Evolutionary conservation across 805 yeast genomes (phyloP), one percentile per base, ranked within the genome.

Genomic region (Candida quercuum): DNA sequence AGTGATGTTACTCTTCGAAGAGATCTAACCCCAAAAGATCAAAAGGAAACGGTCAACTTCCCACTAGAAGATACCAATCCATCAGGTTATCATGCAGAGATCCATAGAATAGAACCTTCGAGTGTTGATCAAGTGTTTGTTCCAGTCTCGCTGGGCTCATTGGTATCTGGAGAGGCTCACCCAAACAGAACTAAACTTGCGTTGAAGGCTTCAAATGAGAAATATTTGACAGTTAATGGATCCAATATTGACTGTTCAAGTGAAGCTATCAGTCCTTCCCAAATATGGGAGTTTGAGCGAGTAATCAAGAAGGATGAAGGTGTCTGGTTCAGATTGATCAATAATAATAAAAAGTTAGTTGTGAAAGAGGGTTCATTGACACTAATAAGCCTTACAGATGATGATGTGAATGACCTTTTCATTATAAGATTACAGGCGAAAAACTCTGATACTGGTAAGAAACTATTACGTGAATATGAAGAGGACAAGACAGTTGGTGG

Each of bases 101-200:
- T 50, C 1, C 47, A 50, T 17, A 31, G 43, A 10, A 37, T 44
- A 4, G 66, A 61, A 25, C 69, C 69, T 1, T 38, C 28, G 6
- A 42, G 42, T 16, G 57, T 60, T 5, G 50, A 49, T 24, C 67
- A 62, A 29, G 69, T 64, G 4, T 56, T 64, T 32, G 49, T 61
- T 6, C 37, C 51, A 8, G 38, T 42, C 0, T 37, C 52, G 0
- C 27, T 60, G 6, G 26, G 33, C 4, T 32, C 38, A 6, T 6
- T 41, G 5, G n/a, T n/a, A 4, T 5, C 39, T 11, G 31, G 32
- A 12, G 30, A 34, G 5, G 38, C 19, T 11, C 20, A 38, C 8
- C 46, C 42, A 11, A 36, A 42, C 10, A 36, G 42, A 15, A 35
- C 43, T 2, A 40, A 28, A 24, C 29, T 57, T 20, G 52, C 67